Evolutionary conservation across 2,329 filamentous ascomycete genomes (phyloP).

Genomic region (Polychaeton citri): DNA sequence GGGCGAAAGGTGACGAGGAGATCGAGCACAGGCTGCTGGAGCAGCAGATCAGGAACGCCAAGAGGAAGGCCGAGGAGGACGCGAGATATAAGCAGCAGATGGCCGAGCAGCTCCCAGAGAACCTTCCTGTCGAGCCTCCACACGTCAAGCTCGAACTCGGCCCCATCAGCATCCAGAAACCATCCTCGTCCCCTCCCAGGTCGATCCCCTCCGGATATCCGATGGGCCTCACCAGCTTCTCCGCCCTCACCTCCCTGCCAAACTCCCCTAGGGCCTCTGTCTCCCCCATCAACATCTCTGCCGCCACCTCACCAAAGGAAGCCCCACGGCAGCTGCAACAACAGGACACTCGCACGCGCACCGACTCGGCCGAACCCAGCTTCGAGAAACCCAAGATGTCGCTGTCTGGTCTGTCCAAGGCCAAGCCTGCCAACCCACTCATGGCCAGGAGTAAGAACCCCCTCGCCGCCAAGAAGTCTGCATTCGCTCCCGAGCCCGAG

Average conservation of each 20-base stretch:
- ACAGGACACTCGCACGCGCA: not conserved
- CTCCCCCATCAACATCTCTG: slow-evolving; percentile 18
- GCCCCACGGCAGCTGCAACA: slow-evolving; percentile 2
- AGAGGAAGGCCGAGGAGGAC: slow-evolving; percentile 41
- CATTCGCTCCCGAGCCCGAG: slow-evolving; percentile 41
- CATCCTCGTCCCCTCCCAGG: not conserved
- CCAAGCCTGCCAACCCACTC: slow-evolving; percentile 59
- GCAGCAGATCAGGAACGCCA: slow-evolving; percentile 70
- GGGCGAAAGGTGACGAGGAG: slow-evolving; percentile 85
- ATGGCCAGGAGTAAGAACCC: slow-evolving; percentile 52
- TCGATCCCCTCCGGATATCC: not conserved
- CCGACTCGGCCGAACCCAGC: slow-evolving; percentile 1
- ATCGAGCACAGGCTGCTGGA: slow-evolving; percentile 69
- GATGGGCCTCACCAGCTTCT: not conserved
- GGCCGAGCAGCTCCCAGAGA: slow-evolving; percentile 6
- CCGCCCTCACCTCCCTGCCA: not conserved
- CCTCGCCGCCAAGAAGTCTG: slow-evolving; percentile 50
- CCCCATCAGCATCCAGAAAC: slow-evolving; percentile 6
- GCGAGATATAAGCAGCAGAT: slow-evolving; percentile 31
- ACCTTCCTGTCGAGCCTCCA: slow-evolving; percentile 14
- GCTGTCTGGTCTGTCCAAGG: slow-evolving; percentile 50
- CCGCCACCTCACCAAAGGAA: slow-evolving; percentile 9
- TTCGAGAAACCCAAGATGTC: slow-evolving; percentile 34
- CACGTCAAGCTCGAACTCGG: slow-evolving; percentile 23
- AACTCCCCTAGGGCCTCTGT: slow-evolving; percentile 5